These are phyloP conservation scores for Kwoniella europaea DNA, from an alignment of 768 basidiomycete species.

Conservation along the genomic window DNA sequence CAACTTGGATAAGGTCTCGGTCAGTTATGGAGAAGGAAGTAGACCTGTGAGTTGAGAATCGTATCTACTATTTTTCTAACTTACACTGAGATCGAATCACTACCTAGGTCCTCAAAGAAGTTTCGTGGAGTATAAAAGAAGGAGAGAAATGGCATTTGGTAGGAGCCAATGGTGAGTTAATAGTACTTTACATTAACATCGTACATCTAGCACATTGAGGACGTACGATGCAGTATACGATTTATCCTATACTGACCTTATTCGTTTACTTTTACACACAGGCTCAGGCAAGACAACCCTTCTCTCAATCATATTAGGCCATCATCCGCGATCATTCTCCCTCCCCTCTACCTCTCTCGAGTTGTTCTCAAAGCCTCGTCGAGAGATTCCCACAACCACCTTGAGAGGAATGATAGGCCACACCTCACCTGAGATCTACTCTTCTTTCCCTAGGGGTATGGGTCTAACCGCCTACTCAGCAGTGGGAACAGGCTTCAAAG, in stretches of 20 bases:
- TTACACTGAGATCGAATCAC: too few relatives aligned
- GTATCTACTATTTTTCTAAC: too few relatives aligned
- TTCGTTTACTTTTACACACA: slow-evolving; percentile 46
- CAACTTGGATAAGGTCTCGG: slow-evolving; percentile 69
- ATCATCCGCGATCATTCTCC: slow-evolving; percentile 92
- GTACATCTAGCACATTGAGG: background rate
- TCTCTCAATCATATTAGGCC: slow-evolving; percentile 84
- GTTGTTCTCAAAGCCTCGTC: slow-evolving; percentile 70
- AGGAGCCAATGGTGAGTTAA: slow-evolving; percentile 75
- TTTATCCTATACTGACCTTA: background rate
- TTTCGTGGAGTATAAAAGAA: slow-evolving; percentile 79
- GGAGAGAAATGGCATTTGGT: slow-evolving; percentile 90
- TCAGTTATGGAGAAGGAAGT: slow-evolving; percentile 72
- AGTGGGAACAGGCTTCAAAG: slow-evolving; percentile 85
- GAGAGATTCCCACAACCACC: slow-evolving; percentile 69
- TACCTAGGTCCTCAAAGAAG: slow-evolving; percentile 70
- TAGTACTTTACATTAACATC: background rate
- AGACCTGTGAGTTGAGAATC: slow-evolving; percentile 24
- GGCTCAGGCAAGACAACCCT: slow-evolving; percentile 96
- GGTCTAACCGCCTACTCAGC: slow-evolving; percentile 75
- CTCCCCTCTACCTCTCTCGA: slow-evolving; percentile 64
- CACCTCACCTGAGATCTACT: slow-evolving; percentile 85
- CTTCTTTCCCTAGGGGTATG: slow-evolving; percentile 80
- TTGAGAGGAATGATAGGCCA: slow-evolving; percentile 73
- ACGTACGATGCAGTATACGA: too few relatives aligned